Base-by-base conservation (phyloP, 2,329 filamentous ascomycete species). In the Trichophyton benhamiae region DNA sequence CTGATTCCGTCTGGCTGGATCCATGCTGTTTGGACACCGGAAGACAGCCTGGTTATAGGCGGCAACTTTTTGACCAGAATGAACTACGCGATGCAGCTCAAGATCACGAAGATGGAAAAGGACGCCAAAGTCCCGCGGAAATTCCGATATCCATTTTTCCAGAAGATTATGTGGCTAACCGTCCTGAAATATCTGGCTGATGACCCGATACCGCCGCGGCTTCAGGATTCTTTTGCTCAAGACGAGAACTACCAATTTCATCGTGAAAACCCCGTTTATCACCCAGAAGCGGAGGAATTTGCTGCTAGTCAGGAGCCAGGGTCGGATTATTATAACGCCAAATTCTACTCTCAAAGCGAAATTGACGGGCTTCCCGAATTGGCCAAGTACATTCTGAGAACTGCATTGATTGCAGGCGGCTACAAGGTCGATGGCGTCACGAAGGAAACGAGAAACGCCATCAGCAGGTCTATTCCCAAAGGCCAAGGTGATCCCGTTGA, bases 1-100 rank as follows among this genome's bases (percentile, higher is more conserved):
- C 75, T 87, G 49, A 87, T 87, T 64, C 85, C 85, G 3, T 86
- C 85, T 38, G 85, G 85, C 20, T 87, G 85, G 85, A 87, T 87
- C 59, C 85, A 87, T 68, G 84, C 85, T 25, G 85, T 87, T 6
- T 87, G 85, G 83, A 87, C 85, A 8, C 85, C 85, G 0, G 81
- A 84, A 66, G 84, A 87, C 67, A 87, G 84, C 67, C 73, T 87
- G 57, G 85, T 87, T 30, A 86, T 87, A 63, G 85, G 85, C n/a
- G 85, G 85, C 59, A 87, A 87, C 67, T 87, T 87, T 67, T 74
- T 87, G 52, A 87, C 84, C 3, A 76, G 81, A 61, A 77, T 86
- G 70, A 83, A 86, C 62, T 86, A 84, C 68, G 80, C 80, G 61
- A 85, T 85, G 77, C 85, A 87, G 69, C 82, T 87, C 68, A 82